A percentile compares a stretch with the other conserved stretches of the same genome.
Evolutionary conservation across 2,329 filamentous ascomycete genomes (phyloP).

Genomic region (Trichoderma oligosporum): DNA sequence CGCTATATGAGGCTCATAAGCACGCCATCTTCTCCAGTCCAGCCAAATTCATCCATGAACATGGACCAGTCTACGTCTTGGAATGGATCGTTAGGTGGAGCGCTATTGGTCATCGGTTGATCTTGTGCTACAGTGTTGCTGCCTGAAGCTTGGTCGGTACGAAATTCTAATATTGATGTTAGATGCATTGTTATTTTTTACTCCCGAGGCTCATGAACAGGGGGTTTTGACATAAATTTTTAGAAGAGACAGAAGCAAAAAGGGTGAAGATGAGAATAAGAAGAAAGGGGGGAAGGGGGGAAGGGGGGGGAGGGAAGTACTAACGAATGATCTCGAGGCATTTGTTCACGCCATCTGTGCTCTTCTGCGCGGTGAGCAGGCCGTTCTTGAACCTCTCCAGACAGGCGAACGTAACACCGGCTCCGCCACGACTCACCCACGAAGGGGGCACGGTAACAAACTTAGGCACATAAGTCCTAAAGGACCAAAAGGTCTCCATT

Average conservation of each 20-base stretch:
- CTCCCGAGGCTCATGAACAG: no score
- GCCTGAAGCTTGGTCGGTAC: background rate
- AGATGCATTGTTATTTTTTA: no score
- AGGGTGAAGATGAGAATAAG: background rate
- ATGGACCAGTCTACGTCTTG: slow-evolving; percentile 49
- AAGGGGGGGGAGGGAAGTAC: background rate
- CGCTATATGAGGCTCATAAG: slow-evolving; percentile 24
- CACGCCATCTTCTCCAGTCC: slow-evolving; percentile 34
- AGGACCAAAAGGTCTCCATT: slow-evolving; percentile 48
- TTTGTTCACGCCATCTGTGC: slow-evolving; percentile 31
- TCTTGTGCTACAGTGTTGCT: slow-evolving; percentile 18
- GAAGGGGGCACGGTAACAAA: slow-evolving; percentile 41
- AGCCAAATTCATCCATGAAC: slow-evolving; percentile 50
- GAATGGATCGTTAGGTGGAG: slow-evolving; percentile 32
- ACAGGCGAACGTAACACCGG: slow-evolving; percentile 49
- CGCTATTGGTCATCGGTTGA: slow-evolving; percentile 20
- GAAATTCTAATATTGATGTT: background rate
- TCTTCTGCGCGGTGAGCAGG: slow-evolving; percentile 37
- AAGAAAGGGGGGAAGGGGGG: background rate
- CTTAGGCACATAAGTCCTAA: slow-evolving; percentile 37
- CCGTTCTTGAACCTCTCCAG: slow-evolving; percentile 44
- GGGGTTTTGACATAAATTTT: no score
- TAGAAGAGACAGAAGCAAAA: no score
- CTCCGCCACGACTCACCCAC: slow-evolving; percentile 45
- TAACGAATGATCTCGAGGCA: slow-evolving; percentile 32